Base-by-base conservation (phyloP, 2,329 filamentous ascomycete species). In the Claviceps pazoutovae region DNA sequence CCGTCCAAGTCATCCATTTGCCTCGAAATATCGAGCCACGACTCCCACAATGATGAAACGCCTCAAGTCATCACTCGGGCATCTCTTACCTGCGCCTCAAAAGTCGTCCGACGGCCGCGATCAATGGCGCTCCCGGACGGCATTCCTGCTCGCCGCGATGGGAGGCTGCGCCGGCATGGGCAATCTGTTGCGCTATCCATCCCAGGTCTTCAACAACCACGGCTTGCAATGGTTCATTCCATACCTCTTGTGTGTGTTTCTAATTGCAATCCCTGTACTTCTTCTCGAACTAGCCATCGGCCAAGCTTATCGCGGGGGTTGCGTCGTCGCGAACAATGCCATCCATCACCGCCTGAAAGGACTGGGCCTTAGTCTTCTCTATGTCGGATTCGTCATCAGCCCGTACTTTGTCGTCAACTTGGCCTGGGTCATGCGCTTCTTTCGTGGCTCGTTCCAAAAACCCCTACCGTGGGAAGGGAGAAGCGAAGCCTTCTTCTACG, bases 271-370 rank as follows among this genome's bases (percentile, higher is more conserved):
- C 45, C 77, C 76, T 0, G 69, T 72, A 0, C 68, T 80, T 39
- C 70, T 79, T 13, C 70, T 79, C 21, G 77, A 80, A 59, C 76
- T 80, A 49, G 84, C 84, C 50, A 88, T 86, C 50, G 88, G 88
- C 46, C 85, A 79, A 57, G 75, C 76, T 4, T 78, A 79, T 58
- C 74, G 75, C 13, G 75, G 74, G 41, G 76, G 76, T 13, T 72
- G 71, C 3, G 73, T 78, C 41, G 73, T 79, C 50, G 75, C 76
- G 4, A 78, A 71, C 59, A 73, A 75, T 64, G 76, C 72, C 56
- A 65, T 80, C 54, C 70, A 77, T 57, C 63, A 68, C 49, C 69
- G 76, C 7, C 64, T 79, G 37, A 78, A 75, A 56, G 77, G 76
- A 2, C 67, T 74, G 2, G 78, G 77, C 0, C 63, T 79, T 46